A percentile compares a stretch with the other conserved stretches of the same genome.
These are phyloP conservation scores for Amaranthus hypochondriacus DNA, from an alignment of 148 eudicot genomes.

Conservation along the genomic window DNA sequence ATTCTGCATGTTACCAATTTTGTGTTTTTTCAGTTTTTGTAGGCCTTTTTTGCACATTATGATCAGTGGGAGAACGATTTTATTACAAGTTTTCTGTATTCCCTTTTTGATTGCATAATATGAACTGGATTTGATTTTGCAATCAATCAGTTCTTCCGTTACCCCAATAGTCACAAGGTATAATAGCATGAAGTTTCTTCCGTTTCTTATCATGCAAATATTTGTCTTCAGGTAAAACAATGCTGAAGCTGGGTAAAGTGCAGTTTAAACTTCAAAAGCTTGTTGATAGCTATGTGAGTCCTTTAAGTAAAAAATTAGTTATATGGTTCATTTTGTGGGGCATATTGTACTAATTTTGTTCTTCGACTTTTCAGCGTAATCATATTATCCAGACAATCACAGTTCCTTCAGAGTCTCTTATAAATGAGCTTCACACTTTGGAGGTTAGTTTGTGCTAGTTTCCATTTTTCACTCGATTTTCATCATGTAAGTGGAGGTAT, in stretches of 20 bases:
- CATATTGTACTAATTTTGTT: conserved; percentile 13
- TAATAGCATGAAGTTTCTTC: not conserved
- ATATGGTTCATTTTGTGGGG: not conserved
- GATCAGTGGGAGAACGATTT: too few species aligned
- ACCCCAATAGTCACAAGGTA: too few species aligned
- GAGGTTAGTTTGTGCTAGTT: conserved; percentile 51
- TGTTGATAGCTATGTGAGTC: conserved; percentile 83
- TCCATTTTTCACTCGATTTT: not conserved
- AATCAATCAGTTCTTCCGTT: too few species aligned
- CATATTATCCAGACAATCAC: conserved; percentile 84
- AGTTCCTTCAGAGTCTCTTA: conserved; percentile 90
- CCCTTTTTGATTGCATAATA: too few species aligned
- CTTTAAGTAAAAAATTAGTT: not conserved
- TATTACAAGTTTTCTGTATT: too few species aligned
- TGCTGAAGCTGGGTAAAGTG: conserved; percentile 79
- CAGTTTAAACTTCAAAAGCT: conserved; percentile 85
- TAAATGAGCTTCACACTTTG: conserved; percentile 74
- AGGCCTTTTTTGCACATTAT: too few species aligned
- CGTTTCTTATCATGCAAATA: not conserved
- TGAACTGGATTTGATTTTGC: too few species aligned
- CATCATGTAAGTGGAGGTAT: not conserved
- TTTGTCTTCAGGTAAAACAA: conserved; percentile 59
- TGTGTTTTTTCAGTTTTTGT: too few species aligned
- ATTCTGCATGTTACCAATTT: too few species aligned
- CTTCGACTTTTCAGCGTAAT: conserved; percentile 54